Base-by-base conservation (phyloP, 2,329 filamentous ascomycete species). In the Aspergillus pseudoterreus region DNA sequence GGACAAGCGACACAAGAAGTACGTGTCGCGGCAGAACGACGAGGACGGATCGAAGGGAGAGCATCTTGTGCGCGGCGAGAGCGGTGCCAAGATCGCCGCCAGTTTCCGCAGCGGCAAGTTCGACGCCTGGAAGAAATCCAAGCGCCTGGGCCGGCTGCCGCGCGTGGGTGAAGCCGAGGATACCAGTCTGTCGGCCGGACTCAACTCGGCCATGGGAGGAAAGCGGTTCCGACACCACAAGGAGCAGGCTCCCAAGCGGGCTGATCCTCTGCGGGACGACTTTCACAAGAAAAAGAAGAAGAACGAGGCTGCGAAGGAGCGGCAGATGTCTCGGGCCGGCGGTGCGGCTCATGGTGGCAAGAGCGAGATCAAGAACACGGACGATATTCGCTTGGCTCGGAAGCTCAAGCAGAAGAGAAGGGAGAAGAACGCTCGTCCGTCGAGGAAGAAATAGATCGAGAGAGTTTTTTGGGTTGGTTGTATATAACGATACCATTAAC, bases 1-100 rank as follows among this genome's bases (percentile, higher is more conserved):
- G 94, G 94, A 99, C 76, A 92, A 95, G 77, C 95, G 96, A 72
- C 83, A 85, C 65, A 95, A 89, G 75, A 97, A 96, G 74, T 99
- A 97, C 75, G 92, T 99, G 33, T 80, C 89, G 11, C 84, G 89
- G 33, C 85, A 85, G 62, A 97, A 99, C 78, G 94, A 99, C 74
- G 89, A 95, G 62, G 95, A 99, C 74, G 94, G 94, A 36, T 95
- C 83, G 27, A 85, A 84, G 63, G 82, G 82, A 33, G 86, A 85
- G 66, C 81, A 82, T 44, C 86, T 96, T 75, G 86, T 96, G 51
- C 82, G 83, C 56, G 92, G 94, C 63, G 94, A 99, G 75, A 90
- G 84, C 65, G 94, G 94, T 49, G 90, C 92, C 76, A 97, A 96
- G 78, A 96, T 99, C 63, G 90, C 94, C 1, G 91, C 94, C 43